phyloP scores from a whole-genome alignment of 1,139 yeast genomes.

The Blastobotrys raffinosifermentans region DNA sequence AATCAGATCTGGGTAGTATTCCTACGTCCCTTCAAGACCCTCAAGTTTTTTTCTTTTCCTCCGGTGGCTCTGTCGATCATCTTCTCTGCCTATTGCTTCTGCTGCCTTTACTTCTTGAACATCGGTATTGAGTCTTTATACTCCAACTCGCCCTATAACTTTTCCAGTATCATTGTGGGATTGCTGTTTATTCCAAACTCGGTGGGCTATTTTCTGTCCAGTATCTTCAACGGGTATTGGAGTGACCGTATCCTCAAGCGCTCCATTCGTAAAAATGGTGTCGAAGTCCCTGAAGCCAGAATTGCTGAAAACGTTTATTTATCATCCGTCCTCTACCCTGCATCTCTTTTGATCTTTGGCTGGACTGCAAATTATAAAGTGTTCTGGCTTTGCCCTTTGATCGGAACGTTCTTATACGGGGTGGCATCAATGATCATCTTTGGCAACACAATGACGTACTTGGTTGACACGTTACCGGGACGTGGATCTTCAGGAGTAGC shows the following conservation, averaged over 20 bases:
- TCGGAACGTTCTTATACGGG: slow-evolving; percentile 79
- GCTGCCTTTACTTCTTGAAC: slow-evolving; percentile 65
- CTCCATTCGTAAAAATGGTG: slow-evolving; percentile 53
- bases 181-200: slow-evolving; percentile 80
- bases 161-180: slow-evolving; percentile 61
- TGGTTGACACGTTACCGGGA: slow-evolving; percentile 82
- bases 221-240: slow-evolving; percentile 75
- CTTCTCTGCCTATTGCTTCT: slow-evolving; percentile 65
- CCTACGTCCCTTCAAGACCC: slow-evolving; percentile 32
- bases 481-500: slow-evolving; percentile 89
- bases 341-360: slow-evolving; percentile 67
- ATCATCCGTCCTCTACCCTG: slow-evolving; percentile 58
- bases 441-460: slow-evolving; percentile 73
- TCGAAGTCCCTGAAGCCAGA: slow-evolving; percentile 72
- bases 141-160: slow-evolving; percentile 62
- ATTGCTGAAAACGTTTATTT: slow-evolving; percentile 66
- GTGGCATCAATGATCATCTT: slow-evolving; percentile 79
- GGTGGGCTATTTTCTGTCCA: slow-evolving; percentile 65
- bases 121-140: slow-evolving; percentile 64
- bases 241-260: slow-evolving; percentile 55
- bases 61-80: slow-evolving; percentile 63
- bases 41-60: slow-evolving; percentile 44
- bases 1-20: slow-evolving; percentile 16
- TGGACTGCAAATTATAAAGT: slow-evolving; percentile 67
- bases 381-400: slow-evolving; percentile 67